These are phyloP conservation scores for Gaultheria prostrata DNA, from an alignment of 148 eudicot genomes.

Conservation along the genomic window DNA sequence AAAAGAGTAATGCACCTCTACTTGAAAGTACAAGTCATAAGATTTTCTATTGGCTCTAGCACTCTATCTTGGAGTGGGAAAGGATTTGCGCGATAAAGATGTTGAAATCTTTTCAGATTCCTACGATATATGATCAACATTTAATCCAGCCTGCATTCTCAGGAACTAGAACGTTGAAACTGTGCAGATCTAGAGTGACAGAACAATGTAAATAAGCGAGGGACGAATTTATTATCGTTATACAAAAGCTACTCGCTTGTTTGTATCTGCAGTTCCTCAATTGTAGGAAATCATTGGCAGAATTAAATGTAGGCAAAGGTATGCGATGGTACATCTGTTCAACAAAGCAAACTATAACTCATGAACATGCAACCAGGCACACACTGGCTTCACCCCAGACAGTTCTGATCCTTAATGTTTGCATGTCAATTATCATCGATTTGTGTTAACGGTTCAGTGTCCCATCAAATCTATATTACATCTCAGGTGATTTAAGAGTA, in stretches of 20 bases:
- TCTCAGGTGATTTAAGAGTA: neutral
- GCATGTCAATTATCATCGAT: conserved; percentile 5
- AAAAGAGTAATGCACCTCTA: neutral
- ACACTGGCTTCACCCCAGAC: neutral
- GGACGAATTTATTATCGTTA: no score
- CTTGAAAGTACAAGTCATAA: neutral
- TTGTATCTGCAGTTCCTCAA: neutral
- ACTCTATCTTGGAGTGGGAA: neutral
- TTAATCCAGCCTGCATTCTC: neutral
- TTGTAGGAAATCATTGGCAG: neutral
- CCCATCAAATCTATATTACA: neutral
- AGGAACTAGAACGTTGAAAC: neutral
- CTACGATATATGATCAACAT: neutral
- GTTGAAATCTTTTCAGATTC: conserved; percentile 1
- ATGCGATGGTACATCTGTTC: neutral
- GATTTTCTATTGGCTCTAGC: neutral
- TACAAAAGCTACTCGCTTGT: neutral
- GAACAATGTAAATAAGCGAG: neutral
- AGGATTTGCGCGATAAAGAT: conserved; percentile 4
- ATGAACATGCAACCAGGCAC: neutral
- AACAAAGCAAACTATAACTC: neutral
- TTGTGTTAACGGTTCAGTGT: neutral
- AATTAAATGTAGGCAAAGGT: conserved; percentile 6
- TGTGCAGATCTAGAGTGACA: no score
- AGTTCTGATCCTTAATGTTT: neutral